Evolutionary conservation across 2,329 filamentous ascomycete genomes (phyloP), one percentile per base, ranked within the genome.

Genomic region (Venturia asperata): DNA sequence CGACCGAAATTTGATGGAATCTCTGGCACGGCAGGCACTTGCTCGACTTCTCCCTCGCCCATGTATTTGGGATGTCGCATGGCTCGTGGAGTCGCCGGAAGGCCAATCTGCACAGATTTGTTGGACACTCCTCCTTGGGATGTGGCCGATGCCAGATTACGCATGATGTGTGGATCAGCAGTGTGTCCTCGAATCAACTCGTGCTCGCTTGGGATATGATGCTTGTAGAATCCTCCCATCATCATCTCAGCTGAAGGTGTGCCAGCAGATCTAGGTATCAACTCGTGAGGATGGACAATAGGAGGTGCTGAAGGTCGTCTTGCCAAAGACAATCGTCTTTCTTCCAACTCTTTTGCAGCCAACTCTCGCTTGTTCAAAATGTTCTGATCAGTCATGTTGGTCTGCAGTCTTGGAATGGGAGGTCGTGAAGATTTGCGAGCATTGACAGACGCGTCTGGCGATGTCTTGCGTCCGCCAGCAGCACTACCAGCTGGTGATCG

Each of bases 41-140:
- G 37, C 17, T 77, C 74, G 42, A 30, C 49, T 62, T 65, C 64
- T 11, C 78, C 75, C 56, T 80, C 77, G 52, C 85, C 83, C 74
- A 82, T 82, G 69, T 93, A 86, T 55, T 90, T 86, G 1, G 85
- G 84, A 73, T 95, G 86, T 24, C 89, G 85, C 92, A 97, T 96
- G 0, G 92, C 92, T 77, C 91, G 87, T 39, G 93, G 92, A 0
- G 92, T 97, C 1, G 92, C 91, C 17, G 93, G 92, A n/a, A 96
- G 82, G 0, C 92, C 92, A 63, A 93, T 83, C 6, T 84, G 82
- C 1, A 78, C 78, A 37, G 64, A 30, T 19, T 41, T 61, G 55
- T 37, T 61, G 27, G 42, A 45, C 7, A 55, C 37, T 61, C 64
- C 63, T 42, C 42, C 39, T 47, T 60, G 63, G 42, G 49, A 56